Evolutionary conservation across 2,329 filamentous ascomycete species (phyloP).

Genomic region (Fusarium sp.): DNA sequence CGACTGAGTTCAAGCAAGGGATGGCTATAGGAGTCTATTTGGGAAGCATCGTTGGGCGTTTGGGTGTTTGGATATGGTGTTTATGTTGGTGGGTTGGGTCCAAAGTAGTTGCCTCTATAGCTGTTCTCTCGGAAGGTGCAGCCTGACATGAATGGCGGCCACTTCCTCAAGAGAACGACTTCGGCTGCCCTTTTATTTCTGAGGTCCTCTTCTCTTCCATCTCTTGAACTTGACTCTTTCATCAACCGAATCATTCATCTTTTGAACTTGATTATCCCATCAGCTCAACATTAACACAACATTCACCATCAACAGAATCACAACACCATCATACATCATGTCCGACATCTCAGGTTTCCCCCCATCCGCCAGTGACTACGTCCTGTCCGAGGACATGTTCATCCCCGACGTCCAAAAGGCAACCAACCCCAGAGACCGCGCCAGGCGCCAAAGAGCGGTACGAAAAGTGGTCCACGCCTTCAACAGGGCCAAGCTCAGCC

Average conservation of each 20-base stretch:
- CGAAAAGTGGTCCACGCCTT: not conserved
- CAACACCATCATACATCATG: not conserved
- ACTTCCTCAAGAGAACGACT: not conserved
- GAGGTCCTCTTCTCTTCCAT: not conserved
- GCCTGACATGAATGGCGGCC: not conserved
- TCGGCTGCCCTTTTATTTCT: not conserved
- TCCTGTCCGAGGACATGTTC: not conserved
- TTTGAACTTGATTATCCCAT: not conserved
- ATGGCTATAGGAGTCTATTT: conserved; percentile 38
- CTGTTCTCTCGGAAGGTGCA: not conserved
- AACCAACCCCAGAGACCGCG: not conserved
- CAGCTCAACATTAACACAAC: not conserved
- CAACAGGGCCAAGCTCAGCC: not conserved
- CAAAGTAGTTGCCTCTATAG: not conserved
- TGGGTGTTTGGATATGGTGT: not conserved
- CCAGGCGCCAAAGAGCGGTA: not conserved
- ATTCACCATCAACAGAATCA: not conserved
- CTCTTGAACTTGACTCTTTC: not conserved
- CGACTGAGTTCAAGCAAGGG: conserved; percentile 41
- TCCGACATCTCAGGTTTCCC: not conserved
- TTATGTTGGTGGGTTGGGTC: not conserved
- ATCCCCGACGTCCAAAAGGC: not conserved
- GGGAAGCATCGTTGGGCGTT: conserved; percentile 10
- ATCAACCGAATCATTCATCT: not conserved
- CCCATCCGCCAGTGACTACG: not conserved